A percentile compares a stretch with the other conserved stretches of the same genome.
Evolutionary conservation across 169 alveolate species (phyloP).

Genomic region (Plasmodium fragile): DNA sequence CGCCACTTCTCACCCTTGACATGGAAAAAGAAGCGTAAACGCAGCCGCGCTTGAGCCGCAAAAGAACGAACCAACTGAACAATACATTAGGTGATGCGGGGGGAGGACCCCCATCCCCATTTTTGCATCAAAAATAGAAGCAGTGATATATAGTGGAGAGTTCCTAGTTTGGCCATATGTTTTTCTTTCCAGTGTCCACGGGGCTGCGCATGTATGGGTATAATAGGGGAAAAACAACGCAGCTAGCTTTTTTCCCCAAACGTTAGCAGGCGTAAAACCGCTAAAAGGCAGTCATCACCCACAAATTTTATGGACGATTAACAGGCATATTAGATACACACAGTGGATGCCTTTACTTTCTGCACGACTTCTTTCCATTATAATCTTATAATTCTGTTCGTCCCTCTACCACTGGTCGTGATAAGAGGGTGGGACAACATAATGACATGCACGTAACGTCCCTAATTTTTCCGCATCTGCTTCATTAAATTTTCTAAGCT

Average conservation of each 20-base stretch:
- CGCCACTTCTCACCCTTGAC: not conserved
- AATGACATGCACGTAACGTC: not conserved
- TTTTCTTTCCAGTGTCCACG: not conserved
- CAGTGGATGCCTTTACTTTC: not conserved
- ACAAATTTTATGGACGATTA: not conserved
- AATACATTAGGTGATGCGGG: not conserved
- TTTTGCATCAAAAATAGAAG: not conserved
- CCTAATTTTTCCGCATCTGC: not conserved
- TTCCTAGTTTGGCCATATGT: not conserved
- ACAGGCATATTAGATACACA: not conserved
- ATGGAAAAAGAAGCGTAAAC: not conserved
- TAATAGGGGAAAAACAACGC: not conserved
- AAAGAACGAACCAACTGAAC: not conserved
- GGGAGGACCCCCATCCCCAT: not conserved
- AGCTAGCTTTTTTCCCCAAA: not conserved
- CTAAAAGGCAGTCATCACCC: not conserved
- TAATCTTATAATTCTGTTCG: not conserved
- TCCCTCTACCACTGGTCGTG: not conserved
- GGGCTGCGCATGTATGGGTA: not conserved
- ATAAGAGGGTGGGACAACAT: not conserved
- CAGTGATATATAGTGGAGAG: not conserved
- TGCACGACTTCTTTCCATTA: not conserved
- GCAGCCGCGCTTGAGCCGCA: not conserved
- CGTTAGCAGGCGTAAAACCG: not conserved
- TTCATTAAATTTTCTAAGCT: not conserved